These are phyloP conservation scores for Phragmites australis DNA, from an alignment of 176 grass and related monocot genomes.

Conservation along the genomic window DNA sequence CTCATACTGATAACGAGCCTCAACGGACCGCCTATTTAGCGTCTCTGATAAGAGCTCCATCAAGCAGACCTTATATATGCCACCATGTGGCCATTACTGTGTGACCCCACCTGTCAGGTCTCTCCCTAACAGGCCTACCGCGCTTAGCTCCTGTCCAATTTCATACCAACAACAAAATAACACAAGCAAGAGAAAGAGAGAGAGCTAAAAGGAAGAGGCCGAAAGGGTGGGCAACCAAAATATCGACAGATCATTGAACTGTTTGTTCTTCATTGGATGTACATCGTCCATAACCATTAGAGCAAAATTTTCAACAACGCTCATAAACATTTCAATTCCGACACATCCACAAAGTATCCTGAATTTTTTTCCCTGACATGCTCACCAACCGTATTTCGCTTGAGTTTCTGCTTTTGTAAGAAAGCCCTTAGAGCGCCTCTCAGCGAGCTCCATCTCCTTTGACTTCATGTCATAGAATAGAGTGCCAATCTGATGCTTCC, in stretches of 20 bases:
- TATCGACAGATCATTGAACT: not conserved
- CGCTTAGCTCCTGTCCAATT: too few species aligned
- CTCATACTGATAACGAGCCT: too few species aligned
- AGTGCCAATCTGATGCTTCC: conserved; percentile 95
- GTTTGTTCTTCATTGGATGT: not conserved
- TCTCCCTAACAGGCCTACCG: too few species aligned
- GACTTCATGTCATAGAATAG: conserved; percentile 79
- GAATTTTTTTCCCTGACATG: not conserved
- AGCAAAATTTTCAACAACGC: conserved; percentile 4
- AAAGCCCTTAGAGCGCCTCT: conserved; percentile 82
- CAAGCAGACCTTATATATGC: too few species aligned
- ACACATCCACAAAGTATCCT: not conserved
- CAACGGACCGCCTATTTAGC: too few species aligned
- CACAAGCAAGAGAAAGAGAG: not conserved
- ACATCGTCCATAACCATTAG: not conserved
- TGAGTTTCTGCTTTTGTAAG: conserved; percentile 96
- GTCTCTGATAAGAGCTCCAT: too few species aligned
- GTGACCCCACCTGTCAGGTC: too few species aligned
- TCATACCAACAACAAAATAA: not conserved
- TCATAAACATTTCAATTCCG: not conserved
- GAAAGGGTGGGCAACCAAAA: not conserved
- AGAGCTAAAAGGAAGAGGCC: not conserved
- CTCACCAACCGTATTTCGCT: conserved; percentile 96
- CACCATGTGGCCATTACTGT: too few species aligned
- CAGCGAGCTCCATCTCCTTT: conserved; percentile 91